These are phyloP conservation scores for Rhinocladiella mackenziei DNA, from an alignment of 2,329 filamentous ascomycete genomes.

Conservation along the genomic window DNA sequence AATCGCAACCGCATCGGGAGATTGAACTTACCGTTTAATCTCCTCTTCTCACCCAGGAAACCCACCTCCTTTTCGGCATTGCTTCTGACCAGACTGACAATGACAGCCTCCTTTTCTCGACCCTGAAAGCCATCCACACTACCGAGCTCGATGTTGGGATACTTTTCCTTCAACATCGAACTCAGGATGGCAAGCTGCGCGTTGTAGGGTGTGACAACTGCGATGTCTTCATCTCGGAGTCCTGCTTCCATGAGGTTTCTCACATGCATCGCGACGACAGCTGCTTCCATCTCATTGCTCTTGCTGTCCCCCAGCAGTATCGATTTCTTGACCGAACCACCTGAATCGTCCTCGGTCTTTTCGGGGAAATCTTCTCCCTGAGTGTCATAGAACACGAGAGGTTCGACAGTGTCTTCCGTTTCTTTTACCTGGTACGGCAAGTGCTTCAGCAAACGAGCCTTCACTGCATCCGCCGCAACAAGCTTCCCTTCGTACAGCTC, in stretches of 20 bases:
- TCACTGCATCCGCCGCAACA: constrained; percentile 74
- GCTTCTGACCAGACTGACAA: constrained; percentile 90
- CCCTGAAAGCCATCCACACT: constrained; percentile 97
- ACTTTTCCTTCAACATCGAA: constrained; percentile 70
- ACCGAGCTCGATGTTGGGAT: constrained; percentile 84
- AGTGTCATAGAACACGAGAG: constrained; percentile 91
- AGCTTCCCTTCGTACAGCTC: constrained; percentile 81
- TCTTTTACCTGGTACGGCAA: constrained; percentile 72
- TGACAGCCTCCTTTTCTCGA: constrained; percentile 90
- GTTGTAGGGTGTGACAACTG: constrained; percentile 94
- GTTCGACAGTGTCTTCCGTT: constrained; percentile 81
- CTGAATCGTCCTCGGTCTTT: constrained; percentile 69
- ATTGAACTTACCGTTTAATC: constrained; percentile 72
- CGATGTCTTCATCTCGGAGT: constrained; percentile 77
- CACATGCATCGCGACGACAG: constrained; percentile 75
- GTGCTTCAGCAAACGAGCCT: constrained; percentile 68
- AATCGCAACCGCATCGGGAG: constrained; percentile 9
- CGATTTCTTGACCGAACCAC: constrained; percentile 45
- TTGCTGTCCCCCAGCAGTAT: constrained; percentile 69
- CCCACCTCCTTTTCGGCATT: constrained; percentile 84
- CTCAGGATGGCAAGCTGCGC: constrained; percentile 81
- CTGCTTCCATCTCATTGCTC: constrained; percentile 86
- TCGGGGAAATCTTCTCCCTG: constrained; percentile 92
- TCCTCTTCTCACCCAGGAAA: constrained; percentile 85
- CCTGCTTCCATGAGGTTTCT: constrained; percentile 71